Percentiles rank a stretch among this genome's conserved stretches.
Evolutionary conservation across 1,284 basidiomycete genomes (phyloP).

Genomic region (Sphagnurus paluster): DNA sequence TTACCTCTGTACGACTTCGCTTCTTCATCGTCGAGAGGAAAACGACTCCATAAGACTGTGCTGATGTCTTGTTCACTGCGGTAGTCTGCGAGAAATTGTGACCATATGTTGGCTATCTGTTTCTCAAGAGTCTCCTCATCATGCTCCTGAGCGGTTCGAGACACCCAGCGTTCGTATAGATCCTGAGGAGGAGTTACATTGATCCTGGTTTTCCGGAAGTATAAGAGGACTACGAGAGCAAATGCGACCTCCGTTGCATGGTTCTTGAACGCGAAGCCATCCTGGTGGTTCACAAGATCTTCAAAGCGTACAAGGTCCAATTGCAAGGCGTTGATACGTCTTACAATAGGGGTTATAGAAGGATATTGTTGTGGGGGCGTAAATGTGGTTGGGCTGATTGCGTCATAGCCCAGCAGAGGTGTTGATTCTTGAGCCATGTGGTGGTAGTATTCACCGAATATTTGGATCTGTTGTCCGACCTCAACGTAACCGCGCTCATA

Average conservation of each 20-base stretch:
- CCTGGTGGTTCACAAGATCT: conserved; percentile 15
- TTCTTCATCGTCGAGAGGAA: conserved; percentile 28
- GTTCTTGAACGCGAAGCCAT: conserved; percentile 7
- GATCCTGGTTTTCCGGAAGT: conserved; percentile 26
- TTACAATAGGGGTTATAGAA: conserved; percentile 5
- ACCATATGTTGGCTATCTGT: conserved; percentile 30
- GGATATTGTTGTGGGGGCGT: neutral
- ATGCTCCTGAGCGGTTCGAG: conserved; percentile 19
- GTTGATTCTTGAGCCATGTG: conserved; percentile 9
- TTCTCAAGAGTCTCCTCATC: conserved; percentile 27
- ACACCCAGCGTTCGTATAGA: conserved; percentile 34
- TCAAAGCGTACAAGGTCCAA: conserved; percentile 21
- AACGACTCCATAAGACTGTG: conserved; percentile 36
- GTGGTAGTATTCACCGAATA: conserved; percentile 4
- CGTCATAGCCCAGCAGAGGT: conserved; percentile 11
- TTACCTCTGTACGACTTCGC: conserved; percentile 30
- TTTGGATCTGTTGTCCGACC: conserved; percentile 20
- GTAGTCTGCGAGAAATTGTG: conserved; percentile 32
- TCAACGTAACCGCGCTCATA: neutral
- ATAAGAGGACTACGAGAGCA: conserved; percentile 34
- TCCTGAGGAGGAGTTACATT: conserved; percentile 18
- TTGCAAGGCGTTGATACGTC: conserved; percentile 9
- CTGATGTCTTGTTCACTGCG: conserved; percentile 34
- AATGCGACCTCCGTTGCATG: conserved; percentile 29
- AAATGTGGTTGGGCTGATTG: neutral